Evolutionary conservation across 2,329 filamentous ascomycete genomes (phyloP).

Genomic region (Curvularia hawaiiensis): DNA sequence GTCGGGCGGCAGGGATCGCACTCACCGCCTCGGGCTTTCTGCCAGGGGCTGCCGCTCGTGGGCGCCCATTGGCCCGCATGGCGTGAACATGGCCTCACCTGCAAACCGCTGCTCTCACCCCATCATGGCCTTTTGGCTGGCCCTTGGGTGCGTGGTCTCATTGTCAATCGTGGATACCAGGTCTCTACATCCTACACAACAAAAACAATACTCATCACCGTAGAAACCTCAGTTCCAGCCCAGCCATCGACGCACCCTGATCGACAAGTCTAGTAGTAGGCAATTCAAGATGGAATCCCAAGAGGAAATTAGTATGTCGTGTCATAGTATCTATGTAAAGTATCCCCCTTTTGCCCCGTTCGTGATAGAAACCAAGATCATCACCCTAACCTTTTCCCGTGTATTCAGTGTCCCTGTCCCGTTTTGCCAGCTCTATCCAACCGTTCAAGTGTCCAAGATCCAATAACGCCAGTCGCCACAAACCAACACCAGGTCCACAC

Average conservation of each 20-base stretch:
- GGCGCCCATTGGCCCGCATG: constrained; percentile 18
- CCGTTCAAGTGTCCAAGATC: background rate
- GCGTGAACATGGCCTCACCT: constrained; percentile 42
- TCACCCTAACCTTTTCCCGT: constrained; percentile 1
- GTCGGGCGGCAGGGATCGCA: constrained; percentile 19
- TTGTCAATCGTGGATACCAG: background rate
- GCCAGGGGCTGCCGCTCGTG: constrained; percentile 27
- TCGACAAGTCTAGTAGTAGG: background rate
- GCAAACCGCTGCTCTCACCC: background rate
- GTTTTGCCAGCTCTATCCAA: constrained; percentile 1
- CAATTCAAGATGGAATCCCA: background rate
- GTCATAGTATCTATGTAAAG: background rate
- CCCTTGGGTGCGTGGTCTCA: background rate
- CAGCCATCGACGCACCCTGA: background rate
- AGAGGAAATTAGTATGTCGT: background rate
- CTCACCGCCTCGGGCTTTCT: constrained; percentile 21
- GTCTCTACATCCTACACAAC: background rate
- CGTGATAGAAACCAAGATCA: background rate
- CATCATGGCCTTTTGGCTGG: background rate
- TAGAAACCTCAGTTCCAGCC: constrained; percentile 9
- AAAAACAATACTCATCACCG: background rate
- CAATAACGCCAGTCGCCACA: background rate
- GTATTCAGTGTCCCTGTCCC: background rate
- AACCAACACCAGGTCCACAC: background rate
- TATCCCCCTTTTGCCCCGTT: background rate